A percentile compares a stretch with the other conserved stretches of the same genome.
phyloP scores from a whole-genome alignment of 768 basidiomycete genomes.

The Macrolepiota dolichaula region DNA sequence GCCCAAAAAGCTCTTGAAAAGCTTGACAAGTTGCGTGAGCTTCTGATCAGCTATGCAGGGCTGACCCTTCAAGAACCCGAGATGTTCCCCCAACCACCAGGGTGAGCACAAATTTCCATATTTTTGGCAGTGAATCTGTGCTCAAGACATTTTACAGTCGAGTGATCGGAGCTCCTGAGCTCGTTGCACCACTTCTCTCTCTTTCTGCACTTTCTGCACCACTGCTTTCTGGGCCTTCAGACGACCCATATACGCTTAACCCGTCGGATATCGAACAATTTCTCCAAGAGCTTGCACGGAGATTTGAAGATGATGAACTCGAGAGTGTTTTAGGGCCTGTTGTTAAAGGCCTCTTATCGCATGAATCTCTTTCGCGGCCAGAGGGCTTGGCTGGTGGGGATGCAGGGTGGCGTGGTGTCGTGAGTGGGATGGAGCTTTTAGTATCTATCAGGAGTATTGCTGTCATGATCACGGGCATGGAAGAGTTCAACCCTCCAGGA shows the following conservation, averaged over 20 bases:
- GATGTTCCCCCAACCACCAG: slow-evolving; percentile 88
- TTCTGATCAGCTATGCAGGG: slow-evolving; percentile 87
- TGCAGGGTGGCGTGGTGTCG: slow-evolving; percentile 80
- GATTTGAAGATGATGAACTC: slow-evolving; percentile 81
- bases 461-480: slow-evolving; percentile 69
- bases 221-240: slow-evolving; percentile 44
- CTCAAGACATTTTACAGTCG: slow-evolving; percentile 40
- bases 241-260: slow-evolving; percentile 48
- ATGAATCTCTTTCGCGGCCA: slow-evolving; percentile 57
- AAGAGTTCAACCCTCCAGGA: slow-evolving; percentile 65
- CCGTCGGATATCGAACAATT: slow-evolving; percentile 75
- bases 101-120: no score
- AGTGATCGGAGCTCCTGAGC: slow-evolving; percentile 71
- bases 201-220: slow-evolving; percentile 68
- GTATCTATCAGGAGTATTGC: slow-evolving; percentile 84
- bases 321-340: slow-evolving; percentile 78
- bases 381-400: slow-evolving; percentile 74
- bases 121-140: background rate
- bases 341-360: slow-evolving; percentile 56
- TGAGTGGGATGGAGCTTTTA: slow-evolving; percentile 78
- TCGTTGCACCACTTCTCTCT: slow-evolving; percentile 78
- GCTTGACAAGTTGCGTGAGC: slow-evolving; percentile 76
- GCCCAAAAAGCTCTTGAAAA: slow-evolving; percentile 54
- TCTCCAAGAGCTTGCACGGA: slow-evolving; percentile 76
- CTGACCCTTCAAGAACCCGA: slow-evolving; percentile 87